Conservation (phyloP, 2,329 filamentous ascomycete species). For the Botrytis medusae region DNA sequence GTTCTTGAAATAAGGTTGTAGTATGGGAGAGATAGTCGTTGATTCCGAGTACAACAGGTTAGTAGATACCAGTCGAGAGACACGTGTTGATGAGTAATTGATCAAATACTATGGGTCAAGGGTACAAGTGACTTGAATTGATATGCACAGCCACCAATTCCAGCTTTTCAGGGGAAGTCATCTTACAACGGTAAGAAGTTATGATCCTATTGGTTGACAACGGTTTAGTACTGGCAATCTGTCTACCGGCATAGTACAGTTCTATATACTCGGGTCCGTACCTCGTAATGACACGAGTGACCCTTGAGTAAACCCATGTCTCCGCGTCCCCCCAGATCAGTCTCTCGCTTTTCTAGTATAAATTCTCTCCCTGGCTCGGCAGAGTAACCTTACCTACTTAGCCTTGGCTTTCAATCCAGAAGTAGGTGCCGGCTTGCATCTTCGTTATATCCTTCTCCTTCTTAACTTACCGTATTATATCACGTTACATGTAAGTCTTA, state of each 20-base stretch:
- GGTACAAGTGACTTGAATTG: not conserved
- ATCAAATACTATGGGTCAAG: not conserved
- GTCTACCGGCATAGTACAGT: not conserved
- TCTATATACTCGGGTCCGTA: not conserved
- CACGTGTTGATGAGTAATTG: slow-evolving; percentile 9
- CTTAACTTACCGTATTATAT: not conserved
- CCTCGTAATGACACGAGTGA: not conserved
- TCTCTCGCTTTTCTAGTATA: not conserved
- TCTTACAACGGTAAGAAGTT: not conserved
- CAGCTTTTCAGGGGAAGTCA: not conserved
- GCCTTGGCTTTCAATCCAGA: not conserved
- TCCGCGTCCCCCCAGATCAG: not conserved
- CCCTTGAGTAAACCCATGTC: not conserved
- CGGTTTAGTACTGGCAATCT: not conserved
- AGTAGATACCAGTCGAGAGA: not conserved
- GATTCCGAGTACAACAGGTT: not conserved
- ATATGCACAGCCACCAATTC: not conserved
- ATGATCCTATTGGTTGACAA: not conserved
- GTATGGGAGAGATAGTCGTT: not conserved
- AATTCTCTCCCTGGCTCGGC: not conserved
- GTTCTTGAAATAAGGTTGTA: not conserved
- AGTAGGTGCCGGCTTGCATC: not conserved
- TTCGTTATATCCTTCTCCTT: not conserved
- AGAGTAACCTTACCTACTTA: not conserved
- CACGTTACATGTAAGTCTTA: not conserved